Conservation (phyloP, 106 monocot species). For the Dioscorea zingiberensis region DNA sequence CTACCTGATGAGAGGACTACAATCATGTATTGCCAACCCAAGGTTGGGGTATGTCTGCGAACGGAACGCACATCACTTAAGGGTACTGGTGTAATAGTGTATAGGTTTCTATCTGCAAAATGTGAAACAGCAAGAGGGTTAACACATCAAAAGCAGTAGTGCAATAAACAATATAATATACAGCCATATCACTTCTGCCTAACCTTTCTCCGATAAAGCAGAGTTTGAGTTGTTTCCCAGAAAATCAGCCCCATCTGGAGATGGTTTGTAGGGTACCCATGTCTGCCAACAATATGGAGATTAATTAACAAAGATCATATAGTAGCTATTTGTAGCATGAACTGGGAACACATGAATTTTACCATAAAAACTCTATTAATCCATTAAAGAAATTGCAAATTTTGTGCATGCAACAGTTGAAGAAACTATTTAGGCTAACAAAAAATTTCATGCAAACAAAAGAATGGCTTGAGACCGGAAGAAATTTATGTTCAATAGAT, state of each 20-base stretch:
- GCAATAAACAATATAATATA: neutral
- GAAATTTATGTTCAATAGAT: too few species aligned
- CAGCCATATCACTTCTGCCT: neutral
- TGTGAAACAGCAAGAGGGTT: neutral
- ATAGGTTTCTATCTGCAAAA: slow-evolving; percentile 71
- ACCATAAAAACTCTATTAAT: neutral
- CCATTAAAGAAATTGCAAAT: too few species aligned
- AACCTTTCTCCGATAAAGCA: slow-evolving; percentile 55
- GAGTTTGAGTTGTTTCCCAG: slow-evolving; percentile 24
- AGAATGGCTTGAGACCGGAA: neutral
- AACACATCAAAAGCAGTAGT: neutral
- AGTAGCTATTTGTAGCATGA: neutral
- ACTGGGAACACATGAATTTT: neutral
- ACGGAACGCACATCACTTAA: slow-evolving; percentile 67
- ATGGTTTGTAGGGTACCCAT: slow-evolving; percentile 76
- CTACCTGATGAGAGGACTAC: slow-evolving; percentile 88
- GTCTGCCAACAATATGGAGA: slow-evolving; percentile 32
- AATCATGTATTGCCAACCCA: slow-evolving; percentile 89
- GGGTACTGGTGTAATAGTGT: slow-evolving; percentile 61
- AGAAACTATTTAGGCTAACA: neutral
- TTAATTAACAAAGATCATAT: neutral
- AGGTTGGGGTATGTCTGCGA: slow-evolving; percentile 68
- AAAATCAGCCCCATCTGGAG: slow-evolving; percentile 37
- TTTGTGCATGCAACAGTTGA: neutral
- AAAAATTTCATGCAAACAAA: neutral